Evolutionary conservation across 2,329 filamentous ascomycete genomes (phyloP).

Genomic region (Metarhizium album): DNA sequence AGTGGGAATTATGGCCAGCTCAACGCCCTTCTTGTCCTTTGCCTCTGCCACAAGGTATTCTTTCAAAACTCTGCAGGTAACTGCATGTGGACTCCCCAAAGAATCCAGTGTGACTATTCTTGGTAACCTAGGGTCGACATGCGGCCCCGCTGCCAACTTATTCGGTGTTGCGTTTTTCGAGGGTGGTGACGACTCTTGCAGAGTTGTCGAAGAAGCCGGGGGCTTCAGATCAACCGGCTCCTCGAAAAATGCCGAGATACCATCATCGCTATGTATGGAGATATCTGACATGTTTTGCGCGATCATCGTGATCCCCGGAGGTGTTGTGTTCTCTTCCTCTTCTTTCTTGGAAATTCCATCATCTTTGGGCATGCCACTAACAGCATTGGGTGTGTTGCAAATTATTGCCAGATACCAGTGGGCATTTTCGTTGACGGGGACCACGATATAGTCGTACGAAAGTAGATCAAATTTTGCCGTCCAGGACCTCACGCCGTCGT

Average conservation of each 20-base stretch:
- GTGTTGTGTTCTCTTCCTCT: conserved; percentile 5
- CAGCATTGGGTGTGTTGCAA: conserved; percentile 67
- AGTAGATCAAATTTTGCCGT: conserved; percentile 79
- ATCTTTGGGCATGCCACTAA: conserved; percentile 17
- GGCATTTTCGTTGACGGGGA: conserved; percentile 76
- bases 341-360: conserved; percentile 2
- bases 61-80: conserved; percentile 57
- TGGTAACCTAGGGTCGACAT: conserved; percentile 39
- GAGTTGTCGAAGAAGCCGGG: conserved; percentile 1
- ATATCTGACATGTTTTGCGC: conserved; percentile 14
- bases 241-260: neutral
- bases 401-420: conserved; percentile 98
- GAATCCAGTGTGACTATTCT: conserved; percentile 85
- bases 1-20: conserved; percentile 25
- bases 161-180: conserved; percentile 9
- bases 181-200: neutral
- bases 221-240: neutral
- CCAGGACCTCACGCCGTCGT: conserved; percentile 78
- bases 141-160: neutral
- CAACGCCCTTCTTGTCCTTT: conserved; percentile 42
- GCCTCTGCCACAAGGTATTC: conserved; percentile 71
- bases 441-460: conserved; percentile 75
- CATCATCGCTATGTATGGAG: conserved; percentile 13
- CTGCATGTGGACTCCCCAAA: conserved; percentile 51
- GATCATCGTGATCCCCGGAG: conserved; percentile 9